phyloP scores from a whole-genome alignment of 2,329 filamentous ascomycete species.

The Botrytis deweyae region DNA sequence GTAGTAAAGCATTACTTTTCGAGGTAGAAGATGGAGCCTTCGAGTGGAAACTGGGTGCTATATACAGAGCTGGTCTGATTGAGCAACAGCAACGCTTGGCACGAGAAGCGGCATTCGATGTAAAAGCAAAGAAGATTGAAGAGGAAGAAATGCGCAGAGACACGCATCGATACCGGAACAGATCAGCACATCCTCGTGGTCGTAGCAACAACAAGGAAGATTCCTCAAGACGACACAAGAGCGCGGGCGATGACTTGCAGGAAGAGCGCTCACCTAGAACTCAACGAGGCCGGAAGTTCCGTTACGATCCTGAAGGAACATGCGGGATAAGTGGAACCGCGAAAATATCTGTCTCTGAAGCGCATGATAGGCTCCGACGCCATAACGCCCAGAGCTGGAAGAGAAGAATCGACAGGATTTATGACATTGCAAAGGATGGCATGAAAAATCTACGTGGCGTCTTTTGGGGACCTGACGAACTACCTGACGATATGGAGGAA shows the following conservation, averaged over 20 bases:
- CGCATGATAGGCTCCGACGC: constrained; percentile 69
- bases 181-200: constrained; percentile 46
- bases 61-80: constrained; percentile 83
- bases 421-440: constrained; percentile 66
- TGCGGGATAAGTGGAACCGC: constrained; percentile 69
- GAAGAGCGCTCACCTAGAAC: constrained; percentile 36
- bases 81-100: constrained; percentile 90
- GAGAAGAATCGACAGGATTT: constrained; percentile 77
- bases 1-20: constrained; percentile 79
- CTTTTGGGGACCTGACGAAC: constrained; percentile 79
- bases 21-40: constrained; percentile 96
- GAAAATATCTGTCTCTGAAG: constrained; percentile 73
- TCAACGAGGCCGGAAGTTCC: constrained; percentile 48
- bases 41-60: constrained; percentile 94
- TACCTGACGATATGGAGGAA: constrained; percentile 79
- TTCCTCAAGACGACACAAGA: constrained; percentile 36
- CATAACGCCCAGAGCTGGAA: constrained; percentile 93
- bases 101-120: constrained; percentile 81
- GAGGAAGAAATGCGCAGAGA: constrained; percentile 64
- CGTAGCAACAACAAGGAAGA: constrained; percentile 34
- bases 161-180: constrained; percentile 52
- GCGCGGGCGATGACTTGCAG: constrained; percentile 23
- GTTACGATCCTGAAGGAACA: constrained; percentile 79
- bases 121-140: constrained; percentile 82
- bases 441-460: constrained; percentile 75